Conservation (phyloP, 2,329 filamentous ascomycete species). For the Mariannaea elegans region DNA sequence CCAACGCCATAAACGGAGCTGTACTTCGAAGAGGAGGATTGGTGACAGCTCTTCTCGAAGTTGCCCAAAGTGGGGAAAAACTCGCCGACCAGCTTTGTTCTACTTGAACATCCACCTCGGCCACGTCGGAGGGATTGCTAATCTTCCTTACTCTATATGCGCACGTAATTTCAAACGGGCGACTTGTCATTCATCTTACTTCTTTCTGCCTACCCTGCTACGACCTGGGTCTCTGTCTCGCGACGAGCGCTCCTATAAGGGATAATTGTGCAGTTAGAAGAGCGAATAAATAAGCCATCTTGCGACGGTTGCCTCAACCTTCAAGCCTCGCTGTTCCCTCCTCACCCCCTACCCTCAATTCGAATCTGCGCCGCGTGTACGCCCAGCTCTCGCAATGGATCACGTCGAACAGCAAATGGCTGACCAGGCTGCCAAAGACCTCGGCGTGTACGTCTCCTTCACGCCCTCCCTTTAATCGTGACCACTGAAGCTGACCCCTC, state of each 20-base stretch:
- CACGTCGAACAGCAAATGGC: constrained; percentile 66
- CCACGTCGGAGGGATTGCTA: constrained; percentile 12
- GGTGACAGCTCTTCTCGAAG: background rate
- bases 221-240: too few relatives aligned
- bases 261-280: too few relatives aligned
- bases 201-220: too few relatives aligned
- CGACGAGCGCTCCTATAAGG: too few relatives aligned
- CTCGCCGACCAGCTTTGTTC: background rate
- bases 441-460: constrained; percentile 45
- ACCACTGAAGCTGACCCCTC: constrained; percentile 1
- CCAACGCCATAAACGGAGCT: background rate
- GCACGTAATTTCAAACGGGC: too few relatives aligned
- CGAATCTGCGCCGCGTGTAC: background rate
- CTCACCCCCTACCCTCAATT: background rate
- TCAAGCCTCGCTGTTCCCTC: background rate
- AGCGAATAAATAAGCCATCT: too few relatives aligned
- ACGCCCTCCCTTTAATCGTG: background rate
- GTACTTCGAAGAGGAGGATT: background rate
- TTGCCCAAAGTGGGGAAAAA: background rate
- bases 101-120: constrained; percentile 3
- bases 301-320: too few relatives aligned
- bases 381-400: constrained; percentile 53
- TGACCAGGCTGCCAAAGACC: constrained; percentile 59
- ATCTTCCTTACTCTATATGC: too few relatives aligned
- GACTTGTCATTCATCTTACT: too few relatives aligned